These are phyloP conservation scores for Caryocar brasiliense DNA, from an alignment of 441 rosid genomes.

Conservation along the genomic window DNA sequence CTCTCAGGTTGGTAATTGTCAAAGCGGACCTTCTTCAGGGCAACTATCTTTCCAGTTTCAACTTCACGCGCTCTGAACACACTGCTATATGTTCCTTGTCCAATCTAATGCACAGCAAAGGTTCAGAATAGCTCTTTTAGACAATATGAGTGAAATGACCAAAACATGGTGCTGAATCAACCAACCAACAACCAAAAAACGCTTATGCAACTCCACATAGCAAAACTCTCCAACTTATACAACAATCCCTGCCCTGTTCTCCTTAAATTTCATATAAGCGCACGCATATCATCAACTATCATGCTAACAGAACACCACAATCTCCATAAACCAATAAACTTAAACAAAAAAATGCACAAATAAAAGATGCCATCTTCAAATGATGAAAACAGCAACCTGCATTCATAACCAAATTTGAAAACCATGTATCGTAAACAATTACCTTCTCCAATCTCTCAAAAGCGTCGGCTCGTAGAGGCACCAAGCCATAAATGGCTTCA, in stretches of 20 bases:
- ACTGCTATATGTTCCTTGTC: slow-evolving; percentile 94
- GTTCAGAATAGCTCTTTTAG: slow-evolving; percentile 9
- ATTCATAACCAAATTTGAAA: background rate
- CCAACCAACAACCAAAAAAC: background rate
- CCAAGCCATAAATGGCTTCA: slow-evolving; percentile 79
- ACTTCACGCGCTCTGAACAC: slow-evolving; percentile 81
- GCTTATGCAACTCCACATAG: too few relatives aligned
- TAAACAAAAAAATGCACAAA: too few relatives aligned
- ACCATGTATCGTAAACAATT: background rate
- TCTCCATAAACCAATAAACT: too few relatives aligned
- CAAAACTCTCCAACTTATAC: too few relatives aligned
- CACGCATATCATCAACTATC: too few relatives aligned
- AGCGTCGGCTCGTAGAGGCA: slow-evolving; percentile 65
- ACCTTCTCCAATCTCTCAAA: slow-evolving; percentile 89
- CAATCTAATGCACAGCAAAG: slow-evolving; percentile 42
- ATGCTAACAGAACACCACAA: too few relatives aligned
- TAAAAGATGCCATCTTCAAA: too few relatives aligned
- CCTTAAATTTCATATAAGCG: too few relatives aligned
- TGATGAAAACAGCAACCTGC: background rate
- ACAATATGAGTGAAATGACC: background rate
- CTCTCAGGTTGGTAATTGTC: slow-evolving; percentile 83
- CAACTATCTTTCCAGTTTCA: slow-evolving; percentile 67
- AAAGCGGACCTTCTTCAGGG: slow-evolving; percentile 77
- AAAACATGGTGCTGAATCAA: background rate
- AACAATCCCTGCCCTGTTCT: too few relatives aligned